Percentiles rank a stretch among this genome's conserved stretches.
Conservation (phyloP, 345 rosid species). For the Erysimum cheiranthoides region DNA sequence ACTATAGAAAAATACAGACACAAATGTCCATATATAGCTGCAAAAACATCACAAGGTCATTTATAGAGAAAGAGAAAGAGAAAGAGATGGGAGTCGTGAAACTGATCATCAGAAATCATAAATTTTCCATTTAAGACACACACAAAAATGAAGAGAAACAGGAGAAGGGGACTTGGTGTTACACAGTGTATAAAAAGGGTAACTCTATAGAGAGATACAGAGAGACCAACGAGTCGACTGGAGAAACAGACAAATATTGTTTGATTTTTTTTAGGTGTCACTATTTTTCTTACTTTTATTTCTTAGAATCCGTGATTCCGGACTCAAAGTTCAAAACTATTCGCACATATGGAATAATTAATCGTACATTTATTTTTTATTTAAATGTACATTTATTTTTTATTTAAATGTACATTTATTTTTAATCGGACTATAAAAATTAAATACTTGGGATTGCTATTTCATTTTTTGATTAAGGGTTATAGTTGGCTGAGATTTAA, state of each 20-base stretch:
- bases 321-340: slow-evolving; percentile 17
- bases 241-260: slow-evolving; percentile 15
- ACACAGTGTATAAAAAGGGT: slow-evolving; percentile 48
- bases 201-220: slow-evolving; percentile 26
- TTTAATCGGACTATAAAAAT: no score
- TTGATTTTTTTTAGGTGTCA: slow-evolving; percentile 3
- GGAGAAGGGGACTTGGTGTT: slow-evolving; percentile 55
- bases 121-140: slow-evolving; percentile 40
- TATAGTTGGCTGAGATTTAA: no score
- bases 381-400: no score
- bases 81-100: slow-evolving; percentile 37
- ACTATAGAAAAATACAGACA: slow-evolving; percentile 24
- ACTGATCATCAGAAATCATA: slow-evolving; percentile 50
- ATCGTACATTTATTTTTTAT: no score
- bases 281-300: background rate
- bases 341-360: background rate
- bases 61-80: slow-evolving; percentile 24
- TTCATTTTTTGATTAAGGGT: background rate
- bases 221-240: slow-evolving; percentile 43
- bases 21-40: slow-evolving; percentile 30
- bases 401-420: background rate
- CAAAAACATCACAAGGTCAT: slow-evolving; percentile 11
- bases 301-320: slow-evolving; percentile 3
- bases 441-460: no score
- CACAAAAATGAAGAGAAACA: slow-evolving; percentile 45